Base-by-base conservation (phyloP, 164 flowering plant genomes). In the Vitis amurensis region DNA sequence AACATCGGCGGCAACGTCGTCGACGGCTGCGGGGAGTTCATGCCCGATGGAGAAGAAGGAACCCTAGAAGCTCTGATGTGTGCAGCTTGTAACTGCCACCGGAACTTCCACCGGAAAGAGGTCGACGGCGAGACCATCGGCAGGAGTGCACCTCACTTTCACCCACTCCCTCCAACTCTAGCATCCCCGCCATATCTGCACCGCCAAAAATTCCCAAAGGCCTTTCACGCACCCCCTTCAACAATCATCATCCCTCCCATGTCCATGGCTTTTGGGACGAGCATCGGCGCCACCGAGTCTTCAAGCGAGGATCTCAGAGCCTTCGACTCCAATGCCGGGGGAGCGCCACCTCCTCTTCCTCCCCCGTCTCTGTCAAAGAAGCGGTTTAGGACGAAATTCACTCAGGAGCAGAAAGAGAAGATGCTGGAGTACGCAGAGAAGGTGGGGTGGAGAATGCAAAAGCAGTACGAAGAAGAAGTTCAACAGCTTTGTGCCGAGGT, bases 21-120 rank as follows among this genome's bases (percentile, higher is more conserved):
- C 14, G 85, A 82, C 53, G 85, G 85, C 2, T 82, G 85, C 73
- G 81, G 85, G 0, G 85, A 82, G 79, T 82, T 82, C 78, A 80
- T 82, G 85, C 81, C 81, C 55, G 37, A 73, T 13, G 85, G 83
- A 6, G 79, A 75, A 27, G 81, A 77, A 12, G 83, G 85, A 1
- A 71, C 75, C n/a, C 63, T 73, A 2, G 83, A 73, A 48, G 77
- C 81, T 23, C 56, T 82, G 17, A 77, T 66, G 59, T 82, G 85
- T 19, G 85, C 85, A 0, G 85, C 83, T 13, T 82, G 85, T 50
- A 73, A 73, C 3, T 82, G 85, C 55, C 85, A 82, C 80, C 71
- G 85, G n/a, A 82, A 80, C 68, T 82, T 82, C 19, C 85, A 82
- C 80, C 76, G 85, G 12, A 77, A 70, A 14, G 85, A 77, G 27